These are phyloP conservation scores for Knufia fluminis DNA, from an alignment of 2,329 filamentous ascomycete species.

Conservation along the genomic window DNA sequence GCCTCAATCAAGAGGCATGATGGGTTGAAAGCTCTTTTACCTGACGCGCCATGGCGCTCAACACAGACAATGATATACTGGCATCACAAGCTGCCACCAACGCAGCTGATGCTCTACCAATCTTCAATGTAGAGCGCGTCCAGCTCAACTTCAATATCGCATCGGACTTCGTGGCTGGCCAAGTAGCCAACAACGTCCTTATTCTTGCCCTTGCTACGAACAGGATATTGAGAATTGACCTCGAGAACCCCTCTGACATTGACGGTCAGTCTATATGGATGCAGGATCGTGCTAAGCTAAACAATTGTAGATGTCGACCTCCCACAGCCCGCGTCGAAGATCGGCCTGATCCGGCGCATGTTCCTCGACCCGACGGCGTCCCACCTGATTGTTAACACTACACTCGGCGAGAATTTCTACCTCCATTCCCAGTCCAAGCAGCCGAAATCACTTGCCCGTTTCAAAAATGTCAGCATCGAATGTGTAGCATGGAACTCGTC, in stretches of 20 bases:
- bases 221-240: conserved; percentile 84
- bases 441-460: conserved; percentile 67
- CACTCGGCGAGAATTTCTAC: conserved; percentile 92
- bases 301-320: conserved; percentile 73
- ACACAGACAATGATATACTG: conserved; percentile 62
- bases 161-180: conserved; percentile 89
- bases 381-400: conserved; percentile 84
- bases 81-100: conserved; percentile 55
- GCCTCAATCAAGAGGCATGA: conserved; percentile 7
- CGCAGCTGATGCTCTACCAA: conserved; percentile 61
- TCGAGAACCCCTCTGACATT: conserved; percentile 89
- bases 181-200: conserved; percentile 95
- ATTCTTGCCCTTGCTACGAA: conserved; percentile 86
- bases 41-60: conserved; percentile 55
- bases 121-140: conserved; percentile 89
- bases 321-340: conserved; percentile 82
- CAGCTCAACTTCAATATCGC: conserved; percentile 90
- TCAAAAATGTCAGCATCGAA: conserved; percentile 82
- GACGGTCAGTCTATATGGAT: conserved; percentile 52
- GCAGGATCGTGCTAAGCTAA: neutral
- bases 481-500: conserved; percentile 92
- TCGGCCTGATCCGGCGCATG: conserved; percentile 87
- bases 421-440: conserved; percentile 90
- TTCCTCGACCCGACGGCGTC: conserved; percentile 96
- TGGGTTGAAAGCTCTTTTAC: conserved; percentile 7